Base-by-base conservation (phyloP, 805 yeast species). In the Grigorovia transvaalensis region DNA sequence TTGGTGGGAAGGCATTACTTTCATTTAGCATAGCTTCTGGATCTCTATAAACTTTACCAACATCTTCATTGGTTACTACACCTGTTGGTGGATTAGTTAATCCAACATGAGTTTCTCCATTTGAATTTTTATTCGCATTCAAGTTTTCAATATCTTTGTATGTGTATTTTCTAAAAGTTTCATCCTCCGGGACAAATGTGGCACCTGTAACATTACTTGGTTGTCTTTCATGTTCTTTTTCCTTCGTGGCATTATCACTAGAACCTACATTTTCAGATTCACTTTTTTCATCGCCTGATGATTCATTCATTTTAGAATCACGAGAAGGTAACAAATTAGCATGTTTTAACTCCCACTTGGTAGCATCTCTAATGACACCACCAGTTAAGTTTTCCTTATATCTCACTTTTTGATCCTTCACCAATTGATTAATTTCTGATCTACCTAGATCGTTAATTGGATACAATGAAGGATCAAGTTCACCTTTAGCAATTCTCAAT, bases 401-500 rank as follows among this genome's bases (percentile, higher is more conserved):
- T n/a, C 50, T 50, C 9, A 50, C 51, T 46, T 59, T 60, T 30
- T 60, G 65, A 35, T 58, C 51, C 57, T 77, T 70, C 50, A 84
- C 83, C 54, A 75, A 75, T 17, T 67, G 63, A 56, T 74, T 73
- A 48, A 81, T 74, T 66, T 85, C 88, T 50, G 72, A 69, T 55
- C 59, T 64, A 43, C 93, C 93, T 60, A 81, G 83, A 63, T 85
- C 91, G 27, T 71, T 66, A 65, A 66, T 68, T 58, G 89, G 88
- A 62, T 85, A 85, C 18, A 19, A 11, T n/a, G 59, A 59, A 54
- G 63, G 68, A 7, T 71, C 70, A 13, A 63, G 44, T 55, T 75
- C 68, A 41, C 73, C 72, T 56, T 71, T 66, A 9, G 73, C 67
- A 50, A 65, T 62, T 23, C 61, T 56, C 42, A 73, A 66, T 3